Base-by-base conservation (phyloP, 2,329 filamentous ascomycete genomes). In the Colletotrichum sublineola region DNA sequence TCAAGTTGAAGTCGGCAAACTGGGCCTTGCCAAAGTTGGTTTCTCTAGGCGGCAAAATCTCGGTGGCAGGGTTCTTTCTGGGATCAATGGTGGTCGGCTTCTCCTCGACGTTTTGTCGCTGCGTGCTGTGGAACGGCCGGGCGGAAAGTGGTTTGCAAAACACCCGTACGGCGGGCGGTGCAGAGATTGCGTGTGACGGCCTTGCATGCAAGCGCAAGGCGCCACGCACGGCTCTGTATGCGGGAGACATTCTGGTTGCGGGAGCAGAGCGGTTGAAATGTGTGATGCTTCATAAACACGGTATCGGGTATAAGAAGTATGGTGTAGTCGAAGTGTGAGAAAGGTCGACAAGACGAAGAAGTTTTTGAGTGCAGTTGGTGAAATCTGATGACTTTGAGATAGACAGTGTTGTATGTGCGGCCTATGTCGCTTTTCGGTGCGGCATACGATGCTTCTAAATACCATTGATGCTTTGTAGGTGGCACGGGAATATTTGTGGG, bases 1-100 rank as follows among this genome's bases (percentile, higher is more conserved):
- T 84, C 46, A 95, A 84, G 74, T 88, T 89, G 81, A 95, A 95
- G 78, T 95, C 93, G 7, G 90, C 88, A 63, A 93, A 79, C n/a
- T 77, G 75, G 67, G 81, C 82, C 31, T 61, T 75, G 3, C 82
- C 81, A 11, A 82, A 73, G 42, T 78, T 77, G 36, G 75, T 76
- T 60, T 65, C 63, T 8, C 72, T 64, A 9, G 65, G 61, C 2
- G 77, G 77, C 14, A 71, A 74, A 15, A 76, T 73, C 1, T 78
- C 76, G 20, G 74, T 31, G 0, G 76, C 66, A 0, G 78, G 76
- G 29, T 79, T 77, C 14, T 80, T 75, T 20, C 72, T 74, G 0
- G 78, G 77, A 3, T 78, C 73, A 2, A 80, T 77, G 18, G 76
- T 76, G 46, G 62, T 75, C 1, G 76, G 73, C 33, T 77, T 77